A percentile compares a stretch with the other conserved stretches of the same genome.
phyloP scores from a whole-genome alignment of 1,284 basidiomycete genomes.

The Chondrostereum purpureum region DNA sequence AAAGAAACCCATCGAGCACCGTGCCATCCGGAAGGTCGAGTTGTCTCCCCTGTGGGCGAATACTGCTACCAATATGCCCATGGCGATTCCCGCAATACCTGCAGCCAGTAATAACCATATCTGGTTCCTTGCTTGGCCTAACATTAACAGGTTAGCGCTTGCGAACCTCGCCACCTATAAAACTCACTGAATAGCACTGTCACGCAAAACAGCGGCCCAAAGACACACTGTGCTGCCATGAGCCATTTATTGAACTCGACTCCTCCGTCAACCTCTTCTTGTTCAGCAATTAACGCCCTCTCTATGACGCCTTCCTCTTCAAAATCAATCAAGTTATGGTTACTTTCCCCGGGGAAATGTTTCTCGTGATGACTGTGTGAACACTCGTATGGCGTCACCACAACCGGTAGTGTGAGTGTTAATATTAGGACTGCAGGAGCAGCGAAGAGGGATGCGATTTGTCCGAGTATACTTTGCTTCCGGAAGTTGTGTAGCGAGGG shows the following conservation, averaged over 20 bases:
- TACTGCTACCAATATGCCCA: slow-evolving; percentile 51
- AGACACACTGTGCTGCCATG: slow-evolving; percentile 71
- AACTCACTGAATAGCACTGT: slow-evolving; percentile 67
- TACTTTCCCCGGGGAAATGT: slow-evolving; percentile 23
- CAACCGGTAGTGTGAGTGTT: slow-evolving; percentile 89
- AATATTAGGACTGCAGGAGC: slow-evolving; percentile 82
- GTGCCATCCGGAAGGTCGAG: slow-evolving; percentile 56
- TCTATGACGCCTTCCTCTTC: slow-evolving; percentile 63
- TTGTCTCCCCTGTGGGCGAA: slow-evolving; percentile 59
- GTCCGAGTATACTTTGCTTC: slow-evolving; percentile 67
- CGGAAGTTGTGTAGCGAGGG: slow-evolving; percentile 79
- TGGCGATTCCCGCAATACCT: slow-evolving; percentile 45
- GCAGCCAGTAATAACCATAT: slow-evolving; percentile 53
- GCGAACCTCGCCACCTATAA: no score
- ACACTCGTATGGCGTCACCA: slow-evolving; percentile 56
- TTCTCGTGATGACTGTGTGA: slow-evolving; percentile 40
- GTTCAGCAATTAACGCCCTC: slow-evolving; percentile 55
- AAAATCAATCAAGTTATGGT: slow-evolving; percentile 52
- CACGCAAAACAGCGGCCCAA: slow-evolving; percentile 76
- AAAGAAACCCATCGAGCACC: slow-evolving; percentile 85
- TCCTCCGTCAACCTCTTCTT: slow-evolving; percentile 59
- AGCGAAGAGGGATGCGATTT: slow-evolving; percentile 74
- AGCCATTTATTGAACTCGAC: slow-evolving; percentile 76
- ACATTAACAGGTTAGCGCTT: slow-evolving; percentile 8
- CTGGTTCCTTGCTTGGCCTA: slow-evolving; percentile 52